These are phyloP conservation scores for Talaromyces sp. DNA, from an alignment of 2,329 filamentous ascomycete genomes.

Conservation along the genomic window DNA sequence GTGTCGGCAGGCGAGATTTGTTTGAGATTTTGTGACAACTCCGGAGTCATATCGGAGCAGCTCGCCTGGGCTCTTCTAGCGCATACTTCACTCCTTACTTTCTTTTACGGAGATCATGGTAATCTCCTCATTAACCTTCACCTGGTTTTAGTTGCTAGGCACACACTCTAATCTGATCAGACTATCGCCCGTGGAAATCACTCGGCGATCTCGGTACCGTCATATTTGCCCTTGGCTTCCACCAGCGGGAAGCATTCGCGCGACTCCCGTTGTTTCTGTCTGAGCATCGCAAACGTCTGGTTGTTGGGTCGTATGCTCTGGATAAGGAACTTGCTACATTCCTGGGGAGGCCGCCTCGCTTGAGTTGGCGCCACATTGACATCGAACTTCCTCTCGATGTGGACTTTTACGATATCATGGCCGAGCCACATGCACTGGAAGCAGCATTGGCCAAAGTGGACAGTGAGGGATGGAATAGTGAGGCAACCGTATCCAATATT, in stretches of 20 bases:
- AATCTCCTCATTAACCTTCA: neutral
- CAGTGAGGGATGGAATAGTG: constrained; percentile 15
- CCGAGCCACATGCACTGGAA: constrained; percentile 7
- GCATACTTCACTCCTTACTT: constrained; percentile 16
- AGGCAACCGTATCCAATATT: constrained; percentile 11
- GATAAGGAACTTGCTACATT: constrained; percentile 26
- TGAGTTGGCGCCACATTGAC: constrained; percentile 23
- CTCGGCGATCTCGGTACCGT: constrained; percentile 15
- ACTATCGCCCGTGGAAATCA: constrained; percentile 11
- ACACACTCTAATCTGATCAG: constrained; percentile 3
- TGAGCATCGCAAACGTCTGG: constrained; percentile 21
- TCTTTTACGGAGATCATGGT: constrained; percentile 19
- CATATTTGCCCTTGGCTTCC: constrained; percentile 11
- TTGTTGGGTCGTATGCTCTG: constrained; percentile 18
- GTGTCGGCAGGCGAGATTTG: constrained; percentile 24
- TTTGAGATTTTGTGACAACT: constrained; percentile 20
- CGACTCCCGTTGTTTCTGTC: constrained; percentile 20
- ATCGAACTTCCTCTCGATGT: constrained; percentile 21
- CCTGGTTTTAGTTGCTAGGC: neutral
- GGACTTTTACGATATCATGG: constrained; percentile 19
- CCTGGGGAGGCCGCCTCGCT: constrained; percentile 22
- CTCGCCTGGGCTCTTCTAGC: constrained; percentile 24
- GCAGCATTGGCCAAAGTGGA: constrained; percentile 12
- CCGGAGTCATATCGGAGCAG: constrained; percentile 18
- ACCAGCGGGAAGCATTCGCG: constrained; percentile 5